Evolutionary conservation across 768 basidiomycete species (phyloP).

Genomic region (Astraeus odoratus): DNA sequence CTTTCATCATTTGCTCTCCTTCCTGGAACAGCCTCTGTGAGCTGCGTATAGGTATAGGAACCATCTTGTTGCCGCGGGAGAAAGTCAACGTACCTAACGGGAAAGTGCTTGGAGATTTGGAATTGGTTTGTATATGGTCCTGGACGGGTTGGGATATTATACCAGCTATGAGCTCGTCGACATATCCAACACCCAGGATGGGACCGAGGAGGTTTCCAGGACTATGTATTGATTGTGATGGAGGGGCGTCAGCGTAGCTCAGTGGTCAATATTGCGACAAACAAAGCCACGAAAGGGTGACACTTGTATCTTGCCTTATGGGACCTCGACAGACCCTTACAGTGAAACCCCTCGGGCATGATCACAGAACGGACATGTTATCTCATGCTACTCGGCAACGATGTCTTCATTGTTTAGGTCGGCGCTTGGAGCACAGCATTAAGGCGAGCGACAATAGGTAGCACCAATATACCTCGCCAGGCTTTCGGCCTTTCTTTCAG

Average conservation of each 20-base stretch:
- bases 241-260: too few species aligned
- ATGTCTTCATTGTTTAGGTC: conserved; percentile 50
- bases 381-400: conserved; percentile 40
- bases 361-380: conserved; percentile 65
- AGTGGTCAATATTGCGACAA: not conserved
- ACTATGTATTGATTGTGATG: too few species aligned
- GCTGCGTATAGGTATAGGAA: conserved; percentile 67
- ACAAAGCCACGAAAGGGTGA: not conserved
- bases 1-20: conserved; percentile 8
- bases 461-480: conserved; percentile 55
- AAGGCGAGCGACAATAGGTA: conserved; percentile 50
- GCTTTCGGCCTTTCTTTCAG: conserved; percentile 35
- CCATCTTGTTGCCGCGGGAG: conserved; percentile 80
- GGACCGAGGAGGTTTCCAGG: conserved; percentile 64
- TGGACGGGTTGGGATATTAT: conserved; percentile 55
- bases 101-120: conserved; percentile 61
- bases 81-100: conserved; percentile 71
- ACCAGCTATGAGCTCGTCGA: conserved; percentile 84
- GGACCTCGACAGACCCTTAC: conserved; percentile 68
- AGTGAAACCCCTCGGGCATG: conserved; percentile 54
- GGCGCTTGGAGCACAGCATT: conserved; percentile 57
- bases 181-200: conserved; percentile 80
- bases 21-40: conserved; percentile 51
- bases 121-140: conserved; percentile 69
- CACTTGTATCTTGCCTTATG: conserved; percentile 61